Percentiles rank a stretch among this genome's conserved stretches.
Evolutionary conservation across 441 rosid species (phyloP).

Genomic region (Gossypium gossypioides): DNA sequence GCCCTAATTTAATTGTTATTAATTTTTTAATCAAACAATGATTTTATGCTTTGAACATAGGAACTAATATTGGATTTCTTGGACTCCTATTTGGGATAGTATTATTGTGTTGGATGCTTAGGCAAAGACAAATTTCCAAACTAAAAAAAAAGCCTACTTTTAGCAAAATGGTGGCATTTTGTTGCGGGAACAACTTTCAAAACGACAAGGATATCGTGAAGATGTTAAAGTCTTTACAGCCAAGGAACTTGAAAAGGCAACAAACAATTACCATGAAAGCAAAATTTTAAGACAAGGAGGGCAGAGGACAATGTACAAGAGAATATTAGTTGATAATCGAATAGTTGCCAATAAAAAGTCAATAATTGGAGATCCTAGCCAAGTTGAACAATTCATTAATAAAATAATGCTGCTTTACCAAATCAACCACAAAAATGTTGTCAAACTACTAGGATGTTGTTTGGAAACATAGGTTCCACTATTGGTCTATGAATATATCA

Average conservation of each 20-base stretch:
- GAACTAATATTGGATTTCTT: conserved; percentile 7
- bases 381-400: background rate
- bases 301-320: background rate
- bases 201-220: background rate
- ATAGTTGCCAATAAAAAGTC: background rate
- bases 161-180: conserved; percentile 37
- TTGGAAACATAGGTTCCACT: conserved; percentile 31
- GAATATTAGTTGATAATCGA: background rate
- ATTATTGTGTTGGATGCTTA: conserved; percentile 4
- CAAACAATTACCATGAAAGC: background rate
- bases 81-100: background rate
- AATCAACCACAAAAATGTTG: conserved; percentile 21
- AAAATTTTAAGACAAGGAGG: background rate
- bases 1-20: too few relatives aligned
- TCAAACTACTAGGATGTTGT: conserved; percentile 36
- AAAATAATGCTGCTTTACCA: background rate
- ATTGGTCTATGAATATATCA: conserved; percentile 31
- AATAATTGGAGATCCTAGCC: background rate
- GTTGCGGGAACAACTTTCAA: conserved; percentile 18
- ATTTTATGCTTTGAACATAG: background rate
- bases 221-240: conserved; percentile 14
- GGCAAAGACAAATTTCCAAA: conserved; percentile 16
- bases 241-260: background rate
- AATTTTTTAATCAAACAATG: too few relatives aligned
- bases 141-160: conserved; percentile 23